Percentiles rank a stretch among this genome's conserved stretches.
These are phyloP conservation scores for Amauroascus niger DNA, from an alignment of 2,329 filamentous ascomycete genomes.

Conservation along the genomic window DNA sequence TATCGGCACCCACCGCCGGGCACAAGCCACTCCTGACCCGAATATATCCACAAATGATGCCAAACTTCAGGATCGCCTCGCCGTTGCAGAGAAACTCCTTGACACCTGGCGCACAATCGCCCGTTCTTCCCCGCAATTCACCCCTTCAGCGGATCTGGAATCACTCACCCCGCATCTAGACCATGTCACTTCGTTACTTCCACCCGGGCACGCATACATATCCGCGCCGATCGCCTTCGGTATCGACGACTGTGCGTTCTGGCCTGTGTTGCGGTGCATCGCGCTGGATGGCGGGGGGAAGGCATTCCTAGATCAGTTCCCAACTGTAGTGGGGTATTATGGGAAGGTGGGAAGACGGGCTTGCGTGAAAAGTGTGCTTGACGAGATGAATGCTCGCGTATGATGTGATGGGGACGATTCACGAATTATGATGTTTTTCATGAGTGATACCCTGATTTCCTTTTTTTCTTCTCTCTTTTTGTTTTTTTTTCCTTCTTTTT, in stretches of 20 bases:
- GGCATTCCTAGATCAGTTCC: constrained; percentile 23
- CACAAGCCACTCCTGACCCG: constrained; percentile 9
- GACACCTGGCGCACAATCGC: not conserved
- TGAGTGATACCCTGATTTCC: not conserved
- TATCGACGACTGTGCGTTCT: constrained; percentile 38
- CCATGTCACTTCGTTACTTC: constrained; percentile 17
- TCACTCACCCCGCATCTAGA: not conserved
- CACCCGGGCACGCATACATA: constrained; percentile 24
- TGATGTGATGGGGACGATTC: not conserved
- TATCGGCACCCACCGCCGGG: constrained; percentile 20
- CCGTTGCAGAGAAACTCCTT: constrained; percentile 3
- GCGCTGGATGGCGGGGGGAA: constrained; percentile 19
- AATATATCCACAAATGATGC: constrained; percentile 23
- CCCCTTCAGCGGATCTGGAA: not conserved
- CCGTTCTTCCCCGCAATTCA: not conserved
- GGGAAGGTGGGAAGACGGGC: constrained; percentile 31
- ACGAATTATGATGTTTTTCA: not conserved
- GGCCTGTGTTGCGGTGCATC: constrained; percentile 36
- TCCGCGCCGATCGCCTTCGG: constrained; percentile 30
- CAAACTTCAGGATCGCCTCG: constrained; percentile 23
- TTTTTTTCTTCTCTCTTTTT: constrained; percentile 13
- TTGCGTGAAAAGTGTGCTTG: constrained; percentile 29
- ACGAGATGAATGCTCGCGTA: constrained; percentile 16
- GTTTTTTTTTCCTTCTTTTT: too few relatives aligned
- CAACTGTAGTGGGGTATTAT: constrained; percentile 31